Evolutionary conservation across 139 green algal species (phyloP).

Genomic region (Parachlorella kessleri): DNA sequence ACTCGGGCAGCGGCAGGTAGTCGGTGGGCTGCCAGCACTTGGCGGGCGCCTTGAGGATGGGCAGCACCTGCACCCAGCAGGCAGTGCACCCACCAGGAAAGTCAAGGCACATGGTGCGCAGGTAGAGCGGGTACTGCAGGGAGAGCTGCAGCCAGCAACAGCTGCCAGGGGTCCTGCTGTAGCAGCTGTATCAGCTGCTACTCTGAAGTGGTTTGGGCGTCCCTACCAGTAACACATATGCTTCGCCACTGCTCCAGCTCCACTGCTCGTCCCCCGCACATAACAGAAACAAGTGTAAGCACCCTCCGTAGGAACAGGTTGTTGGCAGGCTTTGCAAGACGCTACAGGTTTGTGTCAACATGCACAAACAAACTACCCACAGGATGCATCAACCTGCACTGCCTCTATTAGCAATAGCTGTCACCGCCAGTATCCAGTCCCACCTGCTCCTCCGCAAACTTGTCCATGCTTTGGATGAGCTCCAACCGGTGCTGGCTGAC

Average conservation of each 20-base stretch:
- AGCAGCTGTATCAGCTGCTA: too few relatives aligned
- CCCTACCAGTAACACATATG: too few relatives aligned
- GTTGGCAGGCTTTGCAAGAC: neutral
- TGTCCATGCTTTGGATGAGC: constrained; percentile 55
- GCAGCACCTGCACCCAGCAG: constrained; percentile 36
- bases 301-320: neutral
- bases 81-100: too few relatives aligned
- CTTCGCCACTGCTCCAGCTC: neutral
- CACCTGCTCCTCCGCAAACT: constrained; percentile 52
- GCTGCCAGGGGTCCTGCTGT: too few relatives aligned
- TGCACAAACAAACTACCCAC: neutral
- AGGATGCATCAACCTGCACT: neutral
- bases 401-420: neutral
- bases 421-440: neutral
- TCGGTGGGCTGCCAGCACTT: constrained; percentile 97
- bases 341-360: neutral
- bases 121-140: too few relatives aligned
- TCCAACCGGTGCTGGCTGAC: constrained; percentile 59
- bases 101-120: too few relatives aligned
- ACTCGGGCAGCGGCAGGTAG: constrained; percentile 89
- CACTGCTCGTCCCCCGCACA: neutral
- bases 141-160: too few relatives aligned
- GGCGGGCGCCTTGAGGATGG: constrained; percentile 40
- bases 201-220: too few relatives aligned
- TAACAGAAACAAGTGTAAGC: neutral